phyloP scores from a whole-genome alignment of 2,329 filamentous ascomycete genomes.

The Aspergillus ibericus region DNA sequence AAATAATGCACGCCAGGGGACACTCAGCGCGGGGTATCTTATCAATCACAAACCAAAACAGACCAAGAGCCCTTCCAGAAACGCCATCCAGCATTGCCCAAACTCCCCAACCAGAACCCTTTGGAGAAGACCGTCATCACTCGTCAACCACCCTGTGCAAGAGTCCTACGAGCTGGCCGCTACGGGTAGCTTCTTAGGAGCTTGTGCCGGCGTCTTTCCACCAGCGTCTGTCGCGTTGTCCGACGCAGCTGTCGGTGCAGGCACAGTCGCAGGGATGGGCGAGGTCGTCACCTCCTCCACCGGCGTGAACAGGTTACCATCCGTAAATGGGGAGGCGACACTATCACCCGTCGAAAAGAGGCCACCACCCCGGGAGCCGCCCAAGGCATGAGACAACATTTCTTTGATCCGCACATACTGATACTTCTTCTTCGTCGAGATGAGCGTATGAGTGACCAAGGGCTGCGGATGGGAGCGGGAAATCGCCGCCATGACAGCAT shows the following conservation, averaged over 20 bases:
- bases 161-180: constrained; percentile 12
- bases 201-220: constrained; percentile 23
- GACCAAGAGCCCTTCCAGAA: not conserved
- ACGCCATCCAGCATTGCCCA: constrained; percentile 9
- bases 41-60: constrained; percentile 23
- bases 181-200: constrained; percentile 25
- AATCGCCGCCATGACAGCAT: constrained; percentile 79
- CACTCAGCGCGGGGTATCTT: constrained; percentile 30
- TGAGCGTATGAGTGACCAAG: constrained; percentile 63
- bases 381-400: constrained; percentile 61
- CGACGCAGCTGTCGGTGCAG: constrained; percentile 11
- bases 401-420: constrained; percentile 64
- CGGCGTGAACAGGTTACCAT: constrained; percentile 36
- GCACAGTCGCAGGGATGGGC: constrained; percentile 17
- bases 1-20: not conserved
- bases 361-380: constrained; percentile 48
- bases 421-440: constrained; percentile 56
- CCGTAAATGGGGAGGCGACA: constrained; percentile 24
- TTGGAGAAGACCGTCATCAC: not conserved
- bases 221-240: constrained; percentile 26
- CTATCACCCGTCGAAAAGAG: constrained; percentile 45
- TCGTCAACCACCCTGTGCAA: not conserved
- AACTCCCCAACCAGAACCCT: not conserved
- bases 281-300: constrained; percentile 25
- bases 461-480: constrained; percentile 76